phyloP scores from a whole-genome alignment of 805 yeast species.

The Lachancea sp. region DNA sequence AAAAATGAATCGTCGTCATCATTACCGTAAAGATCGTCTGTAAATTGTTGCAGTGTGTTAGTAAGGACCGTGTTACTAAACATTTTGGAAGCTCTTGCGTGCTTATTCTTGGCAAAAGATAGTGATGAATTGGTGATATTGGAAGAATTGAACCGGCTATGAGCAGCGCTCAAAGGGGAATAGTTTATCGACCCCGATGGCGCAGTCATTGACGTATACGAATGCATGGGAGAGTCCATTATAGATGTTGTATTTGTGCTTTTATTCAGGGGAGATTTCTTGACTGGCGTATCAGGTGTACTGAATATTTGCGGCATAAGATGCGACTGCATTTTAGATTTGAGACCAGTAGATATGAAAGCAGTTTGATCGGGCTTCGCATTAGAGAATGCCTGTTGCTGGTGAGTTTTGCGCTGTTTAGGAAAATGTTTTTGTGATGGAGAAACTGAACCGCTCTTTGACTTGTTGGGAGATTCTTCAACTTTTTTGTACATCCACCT shows the following conservation, averaged over 20 bases:
- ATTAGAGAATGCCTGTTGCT: slow-evolving; percentile 6
- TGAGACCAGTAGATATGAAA: slow-evolving; percentile 25
- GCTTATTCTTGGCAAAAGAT: slow-evolving; percentile 19
- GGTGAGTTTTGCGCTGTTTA: slow-evolving; percentile 8
- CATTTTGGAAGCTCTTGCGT: slow-evolving; percentile 25
- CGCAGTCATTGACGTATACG: slow-evolving; percentile 6
- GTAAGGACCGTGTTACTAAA: slow-evolving; percentile 29
- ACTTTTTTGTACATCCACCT: slow-evolving; percentile 18
- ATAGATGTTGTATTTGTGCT: slow-evolving; percentile 11
- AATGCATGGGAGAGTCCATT: slow-evolving; percentile 11
- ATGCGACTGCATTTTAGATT: slow-evolving; percentile 23
- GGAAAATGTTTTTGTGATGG: neutral
- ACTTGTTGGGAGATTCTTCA: neutral
- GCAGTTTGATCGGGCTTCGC: slow-evolving; percentile 28
- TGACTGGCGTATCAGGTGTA: slow-evolving; percentile 31
- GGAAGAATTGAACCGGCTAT: slow-evolving; percentile 5
- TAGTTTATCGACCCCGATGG: slow-evolving; percentile 5
- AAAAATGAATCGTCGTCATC: slow-evolving; percentile 12
- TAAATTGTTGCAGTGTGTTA: slow-evolving; percentile 31
- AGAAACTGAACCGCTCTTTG: slow-evolving; percentile 2
- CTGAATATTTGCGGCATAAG: slow-evolving; percentile 21
- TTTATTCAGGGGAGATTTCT: slow-evolving; percentile 25
- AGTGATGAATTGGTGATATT: slow-evolving; percentile 7
- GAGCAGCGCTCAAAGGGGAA: slow-evolving; percentile 9
- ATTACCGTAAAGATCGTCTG: slow-evolving; percentile 33